Evolutionary conservation across 2,329 filamentous ascomycete species (phyloP), one percentile per base, ranked within the genome.

Genomic region (Emergomyces pasteurianus): DNA sequence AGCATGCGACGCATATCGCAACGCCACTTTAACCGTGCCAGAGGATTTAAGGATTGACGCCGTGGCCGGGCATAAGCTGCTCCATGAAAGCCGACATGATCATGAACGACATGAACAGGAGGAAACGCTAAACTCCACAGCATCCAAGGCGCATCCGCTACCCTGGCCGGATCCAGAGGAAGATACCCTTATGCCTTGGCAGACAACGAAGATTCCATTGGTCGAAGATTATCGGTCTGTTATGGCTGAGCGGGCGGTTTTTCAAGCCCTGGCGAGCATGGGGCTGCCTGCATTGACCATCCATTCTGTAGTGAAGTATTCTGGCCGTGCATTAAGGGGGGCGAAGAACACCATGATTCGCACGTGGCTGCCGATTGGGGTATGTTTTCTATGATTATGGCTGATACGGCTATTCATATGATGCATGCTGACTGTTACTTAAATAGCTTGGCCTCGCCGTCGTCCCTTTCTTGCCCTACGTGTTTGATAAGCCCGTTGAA

Each of bases 401-500:
- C 42, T 8, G 60, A 36, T 28, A 23, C 14, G 8, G 55, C 38
- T 42, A 9, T 36, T 16, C 58, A 9, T 36, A 18, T 58, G 16
- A 52, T 43, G 60, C 23, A 67, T 70, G 62, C 72, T 47, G 14
- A 21, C 26, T 21, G 36, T 18, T 61, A 9, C 1, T 42, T 4
- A 26, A 18, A 62, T 65, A 85, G 82, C 78, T 87, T 59, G 84
- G 84, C 68, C 77, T 91, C 40, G 77, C 86, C 0, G 80, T 90
- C 9, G 91, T 96, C 9, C 92, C 92, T 0, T 88, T 92, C 73
- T 74, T 96, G 61, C 92, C 92, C 0, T 86, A 81, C 62, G 76
- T 96, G 60, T 96, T 96, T 67, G 92, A 99, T 70, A 83, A 95
- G 73, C 92, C 94, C 0, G 90, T 99, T 7, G 94, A 97, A 76